Conservation (phyloP, 805 yeast species). For the Monosporozyma aerobia region DNA sequence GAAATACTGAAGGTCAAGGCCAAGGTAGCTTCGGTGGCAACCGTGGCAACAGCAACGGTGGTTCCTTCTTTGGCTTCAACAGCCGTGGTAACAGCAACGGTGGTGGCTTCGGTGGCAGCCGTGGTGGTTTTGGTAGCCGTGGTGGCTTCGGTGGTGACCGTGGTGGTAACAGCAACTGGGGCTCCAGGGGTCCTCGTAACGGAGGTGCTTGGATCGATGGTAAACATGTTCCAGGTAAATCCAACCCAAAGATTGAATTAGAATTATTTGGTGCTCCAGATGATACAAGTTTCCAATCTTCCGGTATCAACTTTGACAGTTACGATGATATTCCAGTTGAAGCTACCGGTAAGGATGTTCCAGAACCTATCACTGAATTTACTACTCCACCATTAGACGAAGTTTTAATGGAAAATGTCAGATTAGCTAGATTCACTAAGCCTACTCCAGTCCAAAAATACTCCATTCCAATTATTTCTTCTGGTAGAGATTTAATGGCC, state of each 20-base stretch:
- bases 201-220: slow-evolving; percentile 85
- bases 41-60: slow-evolving; percentile 7
- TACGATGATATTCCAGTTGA: slow-evolving; percentile 98
- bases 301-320: slow-evolving; percentile 97
- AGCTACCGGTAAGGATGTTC: slow-evolving; percentile 90
- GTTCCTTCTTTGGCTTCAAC: slow-evolving; percentile 8
- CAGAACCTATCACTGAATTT: slow-evolving; percentile 83
- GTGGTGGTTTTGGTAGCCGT: slow-evolving; percentile 30
- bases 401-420: slow-evolving; percentile 78
- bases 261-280: slow-evolving; percentile 77
- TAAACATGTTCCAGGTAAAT: slow-evolving; percentile 73
- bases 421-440: slow-evolving; percentile 79
- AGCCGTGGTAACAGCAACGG: slow-evolving; percentile 17
- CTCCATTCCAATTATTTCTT: slow-evolving; percentile 85
- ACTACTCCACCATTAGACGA: slow-evolving; percentile 87
- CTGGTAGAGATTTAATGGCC: slow-evolving; percentile 89
- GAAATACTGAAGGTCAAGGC: slow-evolving; percentile 6
- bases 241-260: slow-evolving; percentile 58
- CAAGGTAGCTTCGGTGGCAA: slow-evolving; percentile 1
- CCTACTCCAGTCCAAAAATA: slow-evolving; percentile 97
- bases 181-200: slow-evolving; percentile 29
- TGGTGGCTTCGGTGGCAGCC: slow-evolving; percentile 26
- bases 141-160: slow-evolving; percentile 33
- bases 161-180: slow-evolving; percentile 15
- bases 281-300: slow-evolving; percentile 64